Evolutionary conservation across 352 stramenopile species (phyloP).

Genomic region (Globisporangium polare): DNA sequence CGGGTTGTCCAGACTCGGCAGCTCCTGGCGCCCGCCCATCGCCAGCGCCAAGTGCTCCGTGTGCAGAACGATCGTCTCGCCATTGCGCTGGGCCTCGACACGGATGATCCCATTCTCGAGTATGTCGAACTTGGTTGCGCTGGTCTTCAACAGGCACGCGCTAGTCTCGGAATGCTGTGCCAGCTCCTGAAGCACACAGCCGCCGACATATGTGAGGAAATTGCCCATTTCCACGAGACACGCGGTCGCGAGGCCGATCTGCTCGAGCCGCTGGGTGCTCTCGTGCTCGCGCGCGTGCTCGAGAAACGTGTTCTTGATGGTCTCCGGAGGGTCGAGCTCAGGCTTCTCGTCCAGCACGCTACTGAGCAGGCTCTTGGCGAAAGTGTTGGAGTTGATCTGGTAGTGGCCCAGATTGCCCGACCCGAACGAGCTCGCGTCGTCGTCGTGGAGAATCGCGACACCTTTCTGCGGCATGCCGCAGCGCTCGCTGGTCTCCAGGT

Average conservation of each 20-base stretch:
- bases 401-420: slow-evolving; percentile 70
- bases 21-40: slow-evolving; percentile 58
- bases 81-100: slow-evolving; percentile 32
- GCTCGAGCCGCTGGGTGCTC: slow-evolving; percentile 50
- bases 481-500: slow-evolving; percentile 32
- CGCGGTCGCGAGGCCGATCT: slow-evolving; percentile 42
- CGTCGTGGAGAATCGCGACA: slow-evolving; percentile 61
- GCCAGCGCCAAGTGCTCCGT: slow-evolving; percentile 66
- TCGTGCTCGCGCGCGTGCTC: slow-evolving; percentile 47
- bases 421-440: slow-evolving; percentile 46
- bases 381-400: slow-evolving; percentile 87
- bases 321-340: slow-evolving; percentile 71
- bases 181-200: slow-evolving; percentile 43
- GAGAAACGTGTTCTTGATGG: slow-evolving; percentile 68
- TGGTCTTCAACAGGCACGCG: slow-evolving; percentile 48
- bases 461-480: slow-evolving; percentile 51
- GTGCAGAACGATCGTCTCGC: slow-evolving; percentile 35
- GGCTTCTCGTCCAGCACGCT: slow-evolving; percentile 79
- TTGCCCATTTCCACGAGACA: slow-evolving; percentile 59
- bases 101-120: slow-evolving; percentile 44
- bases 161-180: slow-evolving; percentile 31
- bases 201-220: slow-evolving; percentile 59
- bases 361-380: slow-evolving; percentile 62
- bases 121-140: slow-evolving; percentile 41
- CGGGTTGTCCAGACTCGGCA: slow-evolving; percentile 31